These are phyloP conservation scores for Inga laurina DNA, from an alignment of 306 rosid genomes.

Conservation along the genomic window DNA sequence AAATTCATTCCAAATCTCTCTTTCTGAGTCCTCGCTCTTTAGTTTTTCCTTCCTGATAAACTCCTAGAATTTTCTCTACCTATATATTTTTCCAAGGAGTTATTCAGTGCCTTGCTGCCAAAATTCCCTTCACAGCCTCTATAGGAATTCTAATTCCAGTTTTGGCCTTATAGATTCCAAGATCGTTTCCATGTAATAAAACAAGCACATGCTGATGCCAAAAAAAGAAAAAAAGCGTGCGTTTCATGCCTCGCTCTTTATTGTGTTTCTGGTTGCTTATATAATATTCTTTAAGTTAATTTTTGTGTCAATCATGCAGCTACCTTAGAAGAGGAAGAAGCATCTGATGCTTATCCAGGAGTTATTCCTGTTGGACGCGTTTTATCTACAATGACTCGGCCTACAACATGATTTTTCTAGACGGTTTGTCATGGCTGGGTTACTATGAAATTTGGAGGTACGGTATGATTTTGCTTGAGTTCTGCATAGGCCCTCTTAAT, in stretches of 20 bases:
- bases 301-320: constrained; percentile 39
- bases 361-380: constrained; percentile 85
- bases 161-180: background rate
- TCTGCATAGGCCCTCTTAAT: too few relatives aligned
- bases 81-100: background rate
- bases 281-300: constrained; percentile 1
- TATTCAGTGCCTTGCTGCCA: background rate
- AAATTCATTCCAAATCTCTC: background rate
- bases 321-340: constrained; percentile 68
- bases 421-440: constrained; percentile 23
- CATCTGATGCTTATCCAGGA: constrained; percentile 72
- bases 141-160: background rate
- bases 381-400: constrained; percentile 94
- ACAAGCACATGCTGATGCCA: background rate
- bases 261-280: constrained; percentile 6
- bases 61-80: background rate
- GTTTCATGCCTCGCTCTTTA: background rate
- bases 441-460: constrained; percentile 34
- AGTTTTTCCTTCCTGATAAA: background rate
- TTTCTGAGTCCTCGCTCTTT: background rate
- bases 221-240: background rate
- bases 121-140: background rate
- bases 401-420: constrained; percentile 66
- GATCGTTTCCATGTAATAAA: background rate
- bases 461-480: background rate